Evolutionary conservation across 169 alveolate species (phyloP).

Genomic region (Besnoitia besnoiti): DNA sequence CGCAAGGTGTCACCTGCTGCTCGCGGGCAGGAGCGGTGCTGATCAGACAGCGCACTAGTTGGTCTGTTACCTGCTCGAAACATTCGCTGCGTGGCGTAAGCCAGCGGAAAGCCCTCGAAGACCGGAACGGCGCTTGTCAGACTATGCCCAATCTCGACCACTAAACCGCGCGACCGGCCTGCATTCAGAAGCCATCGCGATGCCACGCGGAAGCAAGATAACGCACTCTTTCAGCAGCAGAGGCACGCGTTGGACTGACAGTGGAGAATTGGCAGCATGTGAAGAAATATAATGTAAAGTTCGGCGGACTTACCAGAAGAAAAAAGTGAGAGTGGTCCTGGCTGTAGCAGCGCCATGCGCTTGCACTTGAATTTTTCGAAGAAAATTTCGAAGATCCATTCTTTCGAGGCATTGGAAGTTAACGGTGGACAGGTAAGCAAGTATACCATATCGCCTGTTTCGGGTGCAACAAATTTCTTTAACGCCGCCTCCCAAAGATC

Average conservation of each 20-base stretch:
- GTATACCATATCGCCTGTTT: neutral
- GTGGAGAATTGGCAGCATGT: no score
- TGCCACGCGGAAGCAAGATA: neutral
- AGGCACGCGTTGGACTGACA: no score
- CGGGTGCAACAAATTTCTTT: neutral
- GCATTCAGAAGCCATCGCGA: neutral
- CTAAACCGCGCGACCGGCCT: conserved; percentile 24
- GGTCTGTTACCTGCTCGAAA: neutral
- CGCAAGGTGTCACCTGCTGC: no score
- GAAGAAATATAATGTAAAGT: neutral
- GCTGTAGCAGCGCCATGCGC: neutral
- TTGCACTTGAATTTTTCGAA: conserved; percentile 8
- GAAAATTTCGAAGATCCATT: conserved; percentile 3
- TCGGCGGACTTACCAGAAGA: neutral
- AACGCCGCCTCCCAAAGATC: conserved; percentile 6
- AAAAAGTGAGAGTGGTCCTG: conserved; percentile 4
- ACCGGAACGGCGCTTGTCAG: conserved; percentile 13
- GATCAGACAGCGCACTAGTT: neutral
- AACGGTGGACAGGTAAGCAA: neutral
- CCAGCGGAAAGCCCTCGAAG: conserved; percentile 20
- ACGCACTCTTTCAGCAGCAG: no score
- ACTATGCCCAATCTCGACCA: conserved; percentile 22
- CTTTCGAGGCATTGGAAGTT: neutral
- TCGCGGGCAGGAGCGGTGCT: neutral
- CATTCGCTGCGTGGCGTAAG: neutral